phyloP scores from a whole-genome alignment of 306 rosid genomes.

The Castanopsis chinensis region DNA sequence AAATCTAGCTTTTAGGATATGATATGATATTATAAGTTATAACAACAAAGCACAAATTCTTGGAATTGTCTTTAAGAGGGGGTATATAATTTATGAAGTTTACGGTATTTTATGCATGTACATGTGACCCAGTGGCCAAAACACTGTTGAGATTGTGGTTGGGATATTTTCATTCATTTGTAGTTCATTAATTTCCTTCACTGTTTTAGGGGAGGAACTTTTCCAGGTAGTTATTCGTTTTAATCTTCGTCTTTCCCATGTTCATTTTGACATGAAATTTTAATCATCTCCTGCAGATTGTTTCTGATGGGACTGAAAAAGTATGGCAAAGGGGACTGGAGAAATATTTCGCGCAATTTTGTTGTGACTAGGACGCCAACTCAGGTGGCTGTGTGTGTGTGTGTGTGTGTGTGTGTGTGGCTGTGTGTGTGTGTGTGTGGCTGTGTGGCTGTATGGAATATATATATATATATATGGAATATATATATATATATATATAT shows the following conservation, averaged over 20 bases:
- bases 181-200: not conserved
- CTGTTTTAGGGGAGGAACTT: not conserved
- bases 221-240: slow-evolving; percentile 9
- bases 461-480: too few relatives aligned
- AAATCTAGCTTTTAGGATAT: too few relatives aligned
- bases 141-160: slow-evolving; percentile 3
- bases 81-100: too few relatives aligned
- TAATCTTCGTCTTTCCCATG: not conserved
- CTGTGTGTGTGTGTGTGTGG: too few relatives aligned
- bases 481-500: too few relatives aligned
- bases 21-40: too few relatives aligned
- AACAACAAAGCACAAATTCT: too few relatives aligned
- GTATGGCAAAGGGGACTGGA: slow-evolving; percentile 97
- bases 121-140: slow-evolving; percentile 6
- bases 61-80: too few relatives aligned
- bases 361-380: slow-evolving; percentile 82
- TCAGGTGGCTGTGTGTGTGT: slow-evolving; percentile 93
- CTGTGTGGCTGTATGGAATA: too few relatives aligned
- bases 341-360: slow-evolving; percentile 78
- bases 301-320: slow-evolving; percentile 82
- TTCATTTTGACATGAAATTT: not conserved
- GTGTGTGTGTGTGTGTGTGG: too few relatives aligned
- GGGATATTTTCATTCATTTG: not conserved
- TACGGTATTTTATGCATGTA: too few relatives aligned
- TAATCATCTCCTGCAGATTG: slow-evolving; percentile 36